A percentile compares a stretch with the other conserved stretches of the same genome.
Evolutionary conservation across 345 rosid genomes (phyloP).

Genomic region (Kernera saxatilis): DNA sequence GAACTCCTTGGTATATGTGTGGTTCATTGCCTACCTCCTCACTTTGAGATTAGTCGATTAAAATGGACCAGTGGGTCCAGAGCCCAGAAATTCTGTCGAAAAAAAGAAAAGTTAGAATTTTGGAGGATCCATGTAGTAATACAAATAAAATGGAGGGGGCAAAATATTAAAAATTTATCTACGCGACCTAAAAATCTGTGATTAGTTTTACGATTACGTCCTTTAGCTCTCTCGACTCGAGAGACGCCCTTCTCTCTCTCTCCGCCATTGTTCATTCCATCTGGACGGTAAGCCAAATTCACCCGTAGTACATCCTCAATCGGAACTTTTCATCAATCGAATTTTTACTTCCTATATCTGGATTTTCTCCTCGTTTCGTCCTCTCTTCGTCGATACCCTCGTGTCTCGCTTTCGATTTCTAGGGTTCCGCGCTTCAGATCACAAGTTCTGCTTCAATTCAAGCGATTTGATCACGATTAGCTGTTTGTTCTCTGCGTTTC

Average conservation of each 20-base stretch:
- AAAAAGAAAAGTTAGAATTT: no score
- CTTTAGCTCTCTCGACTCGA: background rate
- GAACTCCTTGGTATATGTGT: no score
- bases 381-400: background rate
- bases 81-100: no score
- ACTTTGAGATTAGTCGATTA: no score
- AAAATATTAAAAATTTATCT: background rate
- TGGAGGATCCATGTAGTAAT: background rate
- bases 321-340: background rate
- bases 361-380: background rate
- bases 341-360: background rate
- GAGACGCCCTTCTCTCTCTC: constrained; percentile 1
- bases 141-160: background rate
- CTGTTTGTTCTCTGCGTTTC: background rate
- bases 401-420: constrained; percentile 1
- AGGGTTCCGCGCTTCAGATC: constrained; percentile 33
- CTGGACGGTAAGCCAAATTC: constrained; percentile 18
- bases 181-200: background rate
- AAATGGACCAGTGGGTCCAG: no score
- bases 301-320: background rate
- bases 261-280: background rate
- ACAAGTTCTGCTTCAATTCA: constrained; percentile 4
- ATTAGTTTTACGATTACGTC: background rate
- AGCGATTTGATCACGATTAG: background rate
- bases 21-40: no score